Percentiles rank a stretch among this genome's conserved stretches.
Evolutionary conservation across 1,284 basidiomycete genomes (phyloP).

Genomic region (Heterobasidion occidentale): DNA sequence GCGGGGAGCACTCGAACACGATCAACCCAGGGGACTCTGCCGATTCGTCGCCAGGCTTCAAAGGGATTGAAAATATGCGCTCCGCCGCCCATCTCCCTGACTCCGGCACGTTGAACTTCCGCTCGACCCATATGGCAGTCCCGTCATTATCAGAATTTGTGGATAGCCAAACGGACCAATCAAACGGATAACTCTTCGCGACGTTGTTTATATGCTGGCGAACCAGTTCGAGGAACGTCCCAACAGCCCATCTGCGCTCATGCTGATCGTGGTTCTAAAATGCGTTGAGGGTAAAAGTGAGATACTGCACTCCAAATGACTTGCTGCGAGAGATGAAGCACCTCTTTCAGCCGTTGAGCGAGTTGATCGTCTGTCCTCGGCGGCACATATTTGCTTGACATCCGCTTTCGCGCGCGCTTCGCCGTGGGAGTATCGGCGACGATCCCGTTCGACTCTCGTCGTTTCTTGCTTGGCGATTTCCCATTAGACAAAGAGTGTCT

Average conservation of each 20-base stretch:
- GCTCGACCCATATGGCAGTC: constrained; percentile 71
- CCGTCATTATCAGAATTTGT: constrained; percentile 61
- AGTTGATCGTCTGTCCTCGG: constrained; percentile 58
- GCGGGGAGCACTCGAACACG: constrained; percentile 62
- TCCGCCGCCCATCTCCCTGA: constrained; percentile 56
- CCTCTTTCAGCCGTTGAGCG: constrained; percentile 58
- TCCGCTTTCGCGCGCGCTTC: neutral
- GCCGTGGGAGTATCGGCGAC: neutral
- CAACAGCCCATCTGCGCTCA: constrained; percentile 59
- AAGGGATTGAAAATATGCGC: constrained; percentile 46
- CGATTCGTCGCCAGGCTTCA: constrained; percentile 11
- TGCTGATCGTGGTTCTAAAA: constrained; percentile 60
- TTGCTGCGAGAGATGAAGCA: constrained; percentile 18
- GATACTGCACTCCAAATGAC: constrained; percentile 10
- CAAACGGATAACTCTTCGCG: constrained; percentile 17
- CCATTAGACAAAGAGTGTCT: constrained; percentile 23
- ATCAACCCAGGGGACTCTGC: constrained; percentile 53
- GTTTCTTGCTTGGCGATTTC: constrained; percentile 9
- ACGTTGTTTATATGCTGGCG: constrained; percentile 29
- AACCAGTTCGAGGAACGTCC: constrained; percentile 51
- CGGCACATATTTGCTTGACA: constrained; percentile 26
- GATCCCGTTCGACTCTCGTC: constrained; percentile 6
- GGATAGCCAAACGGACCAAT: constrained; percentile 64
- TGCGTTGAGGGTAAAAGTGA: neutral
- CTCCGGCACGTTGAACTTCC: constrained; percentile 58